These are phyloP conservation scores for Nakazawaea peltata DNA, from an alignment of 805 yeast species.

Conservation along the genomic window DNA sequence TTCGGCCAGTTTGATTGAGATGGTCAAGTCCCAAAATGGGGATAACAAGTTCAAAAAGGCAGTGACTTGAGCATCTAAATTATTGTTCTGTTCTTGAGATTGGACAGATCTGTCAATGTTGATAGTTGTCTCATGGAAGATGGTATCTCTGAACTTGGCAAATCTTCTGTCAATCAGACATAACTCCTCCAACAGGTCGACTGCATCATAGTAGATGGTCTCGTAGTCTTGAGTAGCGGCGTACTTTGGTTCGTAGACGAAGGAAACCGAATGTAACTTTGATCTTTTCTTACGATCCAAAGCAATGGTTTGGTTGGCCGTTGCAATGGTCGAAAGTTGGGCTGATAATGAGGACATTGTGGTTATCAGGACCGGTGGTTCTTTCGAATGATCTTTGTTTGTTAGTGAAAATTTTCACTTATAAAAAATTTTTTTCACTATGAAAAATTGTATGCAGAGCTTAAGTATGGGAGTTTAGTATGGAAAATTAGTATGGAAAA, in stretches of 20 bases:
- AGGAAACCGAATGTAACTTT: conserved; percentile 80
- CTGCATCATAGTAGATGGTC: conserved; percentile 59
- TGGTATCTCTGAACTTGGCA: conserved; percentile 53
- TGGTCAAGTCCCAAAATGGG: conserved; percentile 67
- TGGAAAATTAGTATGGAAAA: too few species aligned
- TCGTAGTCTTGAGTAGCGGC: conserved; percentile 96
- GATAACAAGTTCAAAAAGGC: conserved; percentile 68
- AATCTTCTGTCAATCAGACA: conserved; percentile 70
- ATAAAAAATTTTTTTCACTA: neutral
- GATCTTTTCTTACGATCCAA: conserved; percentile 83
- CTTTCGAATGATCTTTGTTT: neutral
- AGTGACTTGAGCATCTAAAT: conserved; percentile 65
- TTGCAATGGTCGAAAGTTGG: conserved; percentile 69
- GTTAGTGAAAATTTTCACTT: neutral
- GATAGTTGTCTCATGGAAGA: conserved; percentile 80
- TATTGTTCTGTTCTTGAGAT: conserved; percentile 65
- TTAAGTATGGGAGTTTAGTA: too few species aligned
- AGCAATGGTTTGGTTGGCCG: conserved; percentile 60
- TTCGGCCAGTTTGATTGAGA: conserved; percentile 78
- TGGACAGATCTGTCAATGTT: conserved; percentile 77
- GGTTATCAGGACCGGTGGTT: neutral
- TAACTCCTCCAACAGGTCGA: conserved; percentile 71
- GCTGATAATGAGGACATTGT: conserved; percentile 50
- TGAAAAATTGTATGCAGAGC: too few species aligned
- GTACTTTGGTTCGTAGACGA: conserved; percentile 74